Base-by-base conservation (phyloP, 768 basidiomycete species). In the Calocybe cyanea region DNA sequence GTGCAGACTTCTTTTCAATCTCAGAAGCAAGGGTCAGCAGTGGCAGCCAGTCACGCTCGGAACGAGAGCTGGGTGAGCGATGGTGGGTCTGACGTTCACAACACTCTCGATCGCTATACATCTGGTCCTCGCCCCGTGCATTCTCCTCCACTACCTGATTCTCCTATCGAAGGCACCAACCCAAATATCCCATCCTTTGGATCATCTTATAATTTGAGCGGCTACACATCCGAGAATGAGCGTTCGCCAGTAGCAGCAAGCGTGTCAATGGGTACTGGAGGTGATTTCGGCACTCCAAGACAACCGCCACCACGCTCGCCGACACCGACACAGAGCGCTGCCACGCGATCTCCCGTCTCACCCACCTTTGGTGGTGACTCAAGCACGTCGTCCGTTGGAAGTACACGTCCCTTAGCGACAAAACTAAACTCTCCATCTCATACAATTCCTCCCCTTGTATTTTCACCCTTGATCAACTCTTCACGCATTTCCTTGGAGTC, bases 401-500 rank as follows among this genome's bases (percentile, higher is more conserved):
- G 25, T 11, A 28, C 25, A 28, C 25, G 25, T 28, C 61, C 64
- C 47, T 77, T 79, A 46, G 75, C 81, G 6, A 81, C 83, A 4
- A 76, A 72, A 51, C 83, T 78, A 60, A 74, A 70, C 50, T 49
- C 62, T 7, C 70, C 72, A 15, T 67, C 72, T 33, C 75, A 77
- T 39, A 63, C 76, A 28, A 76, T 76, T 28, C 76, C 79, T 43
- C 75, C 77, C 1, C 73, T 85, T 41, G 69, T 83, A n/a, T 75
- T 91, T 42, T 81, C 84, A 30, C 82, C 86, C 3, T 64, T 85
- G 14, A 76, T 75, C 13, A 90, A 83, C 51, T 85, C 86, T 6
- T 91, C 89, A 21, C 76, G 82, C 21, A 86, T 87, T 11, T 92
- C 90, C 5, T 65, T 92, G 17, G 86, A 83, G 48, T 90, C 88